Evolutionary conservation across 306 rosid species (phyloP).

Genomic region (Pyrus pyrifolia): DNA sequence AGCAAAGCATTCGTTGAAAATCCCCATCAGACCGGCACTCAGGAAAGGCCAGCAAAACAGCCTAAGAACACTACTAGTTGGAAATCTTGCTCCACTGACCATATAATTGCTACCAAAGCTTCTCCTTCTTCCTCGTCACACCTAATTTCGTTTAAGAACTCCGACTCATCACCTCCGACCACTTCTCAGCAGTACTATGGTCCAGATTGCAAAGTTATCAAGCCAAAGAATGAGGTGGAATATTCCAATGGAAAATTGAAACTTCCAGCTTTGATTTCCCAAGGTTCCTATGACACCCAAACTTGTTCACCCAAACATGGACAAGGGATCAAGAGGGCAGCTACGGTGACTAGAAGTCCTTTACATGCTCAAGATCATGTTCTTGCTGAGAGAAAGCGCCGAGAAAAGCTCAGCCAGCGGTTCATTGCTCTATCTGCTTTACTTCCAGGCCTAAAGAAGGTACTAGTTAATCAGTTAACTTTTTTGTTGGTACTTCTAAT

Average conservation of each 20-base stretch:
- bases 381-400: conserved; percentile 44
- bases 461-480: not conserved
- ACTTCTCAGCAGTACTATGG: conserved; percentile 14
- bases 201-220: not conserved
- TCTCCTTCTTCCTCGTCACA: conserved; percentile 42
- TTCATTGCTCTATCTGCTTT: conserved; percentile 45
- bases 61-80: conserved; percentile 24
- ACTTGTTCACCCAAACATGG: conserved; percentile 8
- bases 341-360: conserved; percentile 15
- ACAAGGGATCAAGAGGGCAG: conserved; percentile 15
- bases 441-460: conserved; percentile 61
- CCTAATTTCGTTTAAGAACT: conserved; percentile 49
- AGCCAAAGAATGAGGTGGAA: conserved; percentile 35
- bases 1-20: not conserved
- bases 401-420: conserved; percentile 44
- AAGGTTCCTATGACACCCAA: conserved; percentile 17
- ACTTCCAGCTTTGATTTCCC: conserved; percentile 16
- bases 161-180: conserved; percentile 15
- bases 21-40: not conserved
- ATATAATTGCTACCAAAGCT: conserved; percentile 7
- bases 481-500: not conserved
- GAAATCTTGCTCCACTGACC: conserved; percentile 24
- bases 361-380: conserved; percentile 40
- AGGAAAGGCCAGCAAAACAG: conserved; percentile 30
- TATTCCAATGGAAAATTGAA: conserved; percentile 7